Evolutionary conservation across 2,329 filamentous ascomycete species (phyloP), one percentile per base, ranked within the genome.

Genomic region (Fusarium sp.): DNA sequence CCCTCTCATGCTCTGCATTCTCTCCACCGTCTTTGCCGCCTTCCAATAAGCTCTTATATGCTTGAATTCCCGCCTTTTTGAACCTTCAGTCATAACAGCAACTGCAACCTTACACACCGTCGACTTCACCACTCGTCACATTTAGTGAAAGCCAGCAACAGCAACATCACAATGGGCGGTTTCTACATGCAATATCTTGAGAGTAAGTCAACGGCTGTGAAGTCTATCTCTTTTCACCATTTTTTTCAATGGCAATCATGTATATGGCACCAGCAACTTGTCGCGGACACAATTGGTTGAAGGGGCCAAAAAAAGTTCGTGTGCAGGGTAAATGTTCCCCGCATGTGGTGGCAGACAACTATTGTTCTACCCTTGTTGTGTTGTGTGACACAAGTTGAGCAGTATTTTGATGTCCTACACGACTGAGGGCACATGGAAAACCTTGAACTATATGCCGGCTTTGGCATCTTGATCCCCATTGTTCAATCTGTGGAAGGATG

Each of bases 181-280:
- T 92, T 91, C 80, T 92, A 92, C 80, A 92, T 92, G 87, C 90
- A 93, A 79, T 93, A 93, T 81, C 86, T 93, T 75, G 90, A 92
- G 81, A 93, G 91, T 93, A 91, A 90, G 91, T 92, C 77, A 57
- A 69, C 60, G 74, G 75, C 62, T 61, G 58, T 69, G 60, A 58
- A 54, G 41, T 28, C n/a, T n/a, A 55, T 50, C 48, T 32, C 56
- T 24, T 70, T 35, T 35, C 32, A 35, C 14, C 14, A 35, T 35
- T 35, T 73, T 42, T 42, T 69, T 60, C 32, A 51, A 44, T 51
- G 58, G 48, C 73, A 79, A 78, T 79, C 67, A 17, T 63, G 51
- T 55, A 55, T 53, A 50, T 53, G 44, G 50, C 51, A 53, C 53
- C 74, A 57, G 68, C 63, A 77, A 75, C 77, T 74, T 61, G 59